Evolutionary conservation across 306 rosid genomes (phyloP), one percentile per base, ranked within the genome.

Genomic region (Mucuna pruriens): DNA sequence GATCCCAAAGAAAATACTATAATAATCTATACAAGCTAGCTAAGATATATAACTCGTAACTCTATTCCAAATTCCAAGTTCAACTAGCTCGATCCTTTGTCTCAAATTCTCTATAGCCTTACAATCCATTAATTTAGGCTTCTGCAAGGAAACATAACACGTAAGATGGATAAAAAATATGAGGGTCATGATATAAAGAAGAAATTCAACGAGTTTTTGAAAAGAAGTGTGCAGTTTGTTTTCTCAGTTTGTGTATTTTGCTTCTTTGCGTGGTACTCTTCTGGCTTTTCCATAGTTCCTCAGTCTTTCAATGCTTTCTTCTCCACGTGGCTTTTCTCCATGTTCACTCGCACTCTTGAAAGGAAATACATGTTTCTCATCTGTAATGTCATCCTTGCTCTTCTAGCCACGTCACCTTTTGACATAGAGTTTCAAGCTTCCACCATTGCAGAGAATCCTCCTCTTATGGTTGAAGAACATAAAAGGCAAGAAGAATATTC

Each of bases 281-380:
- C 82, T 10, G 80, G 86, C 44, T 78, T 82, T 61, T 82, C 83
- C 67, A 55, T 73, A 9, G 72, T 77, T 39, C 85, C 91, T 17
- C 78, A 89, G 49, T 85, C 89, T 29, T 87, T 82, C 76, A 90
- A 25, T 78, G 80, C 82, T 33, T 86, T 74, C 84, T 87, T 91
- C 81, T 86, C 85, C 71, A 83, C 93, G n/a, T 86, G 66, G 60
- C 84, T 86, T 55, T 81, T 89, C 70, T 82, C 88, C 51, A 42
- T 88, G 40, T 65, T 88, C 81, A 79, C 87, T 36, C 94, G 77
- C 80, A 83, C 83, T 20, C 80, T 91, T 11, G 85, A 92, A 74
- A 88, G 90, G 22, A 92, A 88, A 79, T 91, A 88, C 86, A 85
- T 92, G 87, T 92, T 92, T 73, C 90, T 91, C 34, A 22, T 90